Base-by-base conservation (phyloP, 1,284 basidiomycete genomes). In the Marasmius oreades region DNA sequence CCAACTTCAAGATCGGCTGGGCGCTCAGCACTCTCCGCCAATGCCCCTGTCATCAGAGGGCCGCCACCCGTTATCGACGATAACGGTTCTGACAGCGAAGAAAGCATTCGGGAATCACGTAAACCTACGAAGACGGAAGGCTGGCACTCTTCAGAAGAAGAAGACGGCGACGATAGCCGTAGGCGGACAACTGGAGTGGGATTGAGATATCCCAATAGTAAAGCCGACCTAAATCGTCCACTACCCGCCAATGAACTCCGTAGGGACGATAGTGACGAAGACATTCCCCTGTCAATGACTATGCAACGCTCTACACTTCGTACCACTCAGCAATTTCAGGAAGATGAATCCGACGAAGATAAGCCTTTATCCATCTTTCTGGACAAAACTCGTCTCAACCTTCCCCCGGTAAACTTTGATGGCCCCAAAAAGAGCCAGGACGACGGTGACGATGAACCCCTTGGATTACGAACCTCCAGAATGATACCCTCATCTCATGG, bases 371-470 rank as follows among this genome's bases (percentile, higher is more conserved):
- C 85, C 6, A 74, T 73, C 48, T 68, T 91, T 10, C 66, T 89
- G 43, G 73, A 75, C 61, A 82, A 85, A 68, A 70, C 78, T 18
- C 79, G 76, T 65, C 62, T 74, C 42, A 73, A 72, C 45, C 64
- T 81, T n/a, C 74, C 79, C 5, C 69, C 75, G 22, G 64, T 80
- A 46, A 72, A 75, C 58, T 76, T 80, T 56, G 75, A 78, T 56
- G 42, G 69, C 70, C n/a, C 56, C 63, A 34, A 59, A 62, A 37
- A 65, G 65, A 42, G n/a, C 2, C 26, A 80, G 34, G 82, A 84
- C 11, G 85, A 86, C 48, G 88, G 90, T 56, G 81, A 84, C 57
- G 81, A 90, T 62, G 71, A 81, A 59, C 90, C 88, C 3, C 80
- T 91, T 26, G 86, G 81, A 24, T 70, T 87, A 36, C 80, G 84